These are phyloP conservation scores for Eimeria falciformis DNA, from an alignment of 169 alveolate species.

Conservation along the genomic window DNA sequence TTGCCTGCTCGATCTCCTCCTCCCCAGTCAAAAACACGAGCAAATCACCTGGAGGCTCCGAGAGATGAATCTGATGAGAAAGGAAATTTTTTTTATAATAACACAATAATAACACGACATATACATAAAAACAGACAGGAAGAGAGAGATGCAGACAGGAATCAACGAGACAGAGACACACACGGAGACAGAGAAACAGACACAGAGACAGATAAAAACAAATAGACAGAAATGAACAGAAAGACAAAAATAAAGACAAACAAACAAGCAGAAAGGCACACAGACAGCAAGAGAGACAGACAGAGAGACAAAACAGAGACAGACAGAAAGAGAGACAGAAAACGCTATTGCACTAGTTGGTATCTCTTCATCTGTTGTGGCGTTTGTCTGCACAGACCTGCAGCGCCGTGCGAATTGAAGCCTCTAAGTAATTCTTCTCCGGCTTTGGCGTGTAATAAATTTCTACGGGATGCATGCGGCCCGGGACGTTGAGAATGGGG, in stretches of 20 bases:
- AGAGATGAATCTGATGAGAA: constrained; percentile 93
- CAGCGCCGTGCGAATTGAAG: constrained; percentile 96
- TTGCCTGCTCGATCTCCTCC: constrained; percentile 92
- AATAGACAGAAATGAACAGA: background rate
- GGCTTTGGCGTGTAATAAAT: constrained; percentile 95
- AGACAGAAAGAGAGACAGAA: too few relatives aligned
- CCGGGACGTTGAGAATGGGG: constrained; percentile 97
- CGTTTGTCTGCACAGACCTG: constrained; percentile 29
- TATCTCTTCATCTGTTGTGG: too few relatives aligned
- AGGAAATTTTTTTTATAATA: background rate
- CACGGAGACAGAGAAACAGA: background rate
- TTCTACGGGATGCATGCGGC: constrained; percentile 98
- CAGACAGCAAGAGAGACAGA: constrained; percentile 59
- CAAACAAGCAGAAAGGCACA: background rate
- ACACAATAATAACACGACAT: background rate
- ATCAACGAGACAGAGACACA: background rate
- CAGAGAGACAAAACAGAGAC: background rate
- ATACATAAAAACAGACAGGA: background rate
- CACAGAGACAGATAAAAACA: background rate
- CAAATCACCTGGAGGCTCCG: constrained; percentile 98
- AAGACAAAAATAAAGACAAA: background rate
- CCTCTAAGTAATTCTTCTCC: constrained; percentile 97
- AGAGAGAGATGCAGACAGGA: background rate
- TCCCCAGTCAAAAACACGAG: constrained; percentile 97
- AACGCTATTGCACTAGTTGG: too few relatives aligned